These are phyloP conservation scores for Malassezia japonica DNA, from an alignment of 1,284 basidiomycete genomes.

Conservation along the genomic window DNA sequence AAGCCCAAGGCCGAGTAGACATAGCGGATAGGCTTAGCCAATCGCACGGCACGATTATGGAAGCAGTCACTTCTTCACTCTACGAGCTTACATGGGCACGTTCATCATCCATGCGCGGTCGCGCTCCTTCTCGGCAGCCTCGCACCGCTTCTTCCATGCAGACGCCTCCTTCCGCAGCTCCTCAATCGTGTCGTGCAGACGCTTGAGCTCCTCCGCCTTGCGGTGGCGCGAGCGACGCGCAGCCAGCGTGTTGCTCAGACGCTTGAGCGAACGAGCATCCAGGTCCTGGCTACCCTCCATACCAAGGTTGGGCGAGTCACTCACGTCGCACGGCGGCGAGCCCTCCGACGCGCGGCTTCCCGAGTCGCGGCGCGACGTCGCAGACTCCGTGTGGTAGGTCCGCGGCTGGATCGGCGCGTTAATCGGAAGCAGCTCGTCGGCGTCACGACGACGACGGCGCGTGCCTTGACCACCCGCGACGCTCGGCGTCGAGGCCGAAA, in stretches of 20 bases:
- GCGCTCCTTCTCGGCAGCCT: slow-evolving; percentile 36
- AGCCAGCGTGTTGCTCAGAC: slow-evolving; percentile 46
- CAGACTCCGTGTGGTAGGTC: slow-evolving; percentile 39
- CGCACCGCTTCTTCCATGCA: slow-evolving; percentile 41
- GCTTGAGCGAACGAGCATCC: slow-evolving; percentile 41
- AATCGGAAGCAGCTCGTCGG: slow-evolving; percentile 39
- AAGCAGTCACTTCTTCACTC: no score
- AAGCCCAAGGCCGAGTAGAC: neutral
- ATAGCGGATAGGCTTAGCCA: neutral
- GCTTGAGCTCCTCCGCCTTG: slow-evolving; percentile 41
- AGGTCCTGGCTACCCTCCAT: slow-evolving; percentile 26
- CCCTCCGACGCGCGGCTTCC: neutral
- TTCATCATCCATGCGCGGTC: slow-evolving; percentile 13
- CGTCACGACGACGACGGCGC: slow-evolving; percentile 33
- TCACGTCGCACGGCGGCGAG: neutral
- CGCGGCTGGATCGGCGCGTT: slow-evolving; percentile 46
- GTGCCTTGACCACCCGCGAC: slow-evolving; percentile 17
- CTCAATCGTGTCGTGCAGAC: slow-evolving; percentile 39
- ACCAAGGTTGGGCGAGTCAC: neutral
- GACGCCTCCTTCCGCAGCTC: slow-evolving; percentile 29
- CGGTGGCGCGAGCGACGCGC: slow-evolving; percentile 43
- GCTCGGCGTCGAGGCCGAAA: neutral
- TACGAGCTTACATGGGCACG: no score
- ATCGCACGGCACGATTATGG: no score
- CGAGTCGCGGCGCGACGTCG: slow-evolving; percentile 38